Base-by-base conservation (phyloP, 2,329 filamentous ascomycete genomes). In the Ophiocordyceps camponoti-saundersi region DNA sequence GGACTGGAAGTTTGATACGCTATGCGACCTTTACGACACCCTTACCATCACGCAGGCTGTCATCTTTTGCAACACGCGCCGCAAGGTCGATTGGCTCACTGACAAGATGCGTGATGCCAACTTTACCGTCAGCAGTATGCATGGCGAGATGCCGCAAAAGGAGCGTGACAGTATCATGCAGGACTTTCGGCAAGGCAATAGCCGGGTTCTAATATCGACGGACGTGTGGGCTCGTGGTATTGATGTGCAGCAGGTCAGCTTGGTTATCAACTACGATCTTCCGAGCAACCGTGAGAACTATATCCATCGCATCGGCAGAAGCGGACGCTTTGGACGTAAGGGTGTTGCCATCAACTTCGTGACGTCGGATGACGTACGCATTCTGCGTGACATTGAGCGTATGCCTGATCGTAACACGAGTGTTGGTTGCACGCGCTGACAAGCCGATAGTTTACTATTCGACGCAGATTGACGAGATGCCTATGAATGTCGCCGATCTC, bases 301-400 rank as follows among this genome's bases (percentile, higher is more conserved):
- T 67, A 96, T 98, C 65, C 92, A 98, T 72, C 83, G 92, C 57
- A 98, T 98, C 58, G 92, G 92, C 62, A 81, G 92, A 62, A 92
- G 86, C 62, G 92, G 92, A 56, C 80, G 92, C 55, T 98, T 98
- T 59, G 92, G 92, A 58, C 80, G 92, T 59, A 98, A 98, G 73
- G 92, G 92, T 75, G 92, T 98, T 54, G 92, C 92, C 36, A 98
- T 98, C 75, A 98, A 98, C 72, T 98, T 98, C 61, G 92, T 98
- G 54, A 98, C 92, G 3, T 93, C 85, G 60, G 92, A 98, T 58
- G 92, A 98, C 63, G 92, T 98, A 50, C 84, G 92, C 62, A 98
- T 98, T 61, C 75, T 98, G 58, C 80, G 92, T 55, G 92, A 98
- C 63, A 98, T 98, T 59, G 92, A 98, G 71, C 70, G 83, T 89